Evolutionary conservation across 331 rosid genomes (phyloP), one percentile per base, ranked within the genome.

Genomic region (Pyracantha coccinea): DNA sequence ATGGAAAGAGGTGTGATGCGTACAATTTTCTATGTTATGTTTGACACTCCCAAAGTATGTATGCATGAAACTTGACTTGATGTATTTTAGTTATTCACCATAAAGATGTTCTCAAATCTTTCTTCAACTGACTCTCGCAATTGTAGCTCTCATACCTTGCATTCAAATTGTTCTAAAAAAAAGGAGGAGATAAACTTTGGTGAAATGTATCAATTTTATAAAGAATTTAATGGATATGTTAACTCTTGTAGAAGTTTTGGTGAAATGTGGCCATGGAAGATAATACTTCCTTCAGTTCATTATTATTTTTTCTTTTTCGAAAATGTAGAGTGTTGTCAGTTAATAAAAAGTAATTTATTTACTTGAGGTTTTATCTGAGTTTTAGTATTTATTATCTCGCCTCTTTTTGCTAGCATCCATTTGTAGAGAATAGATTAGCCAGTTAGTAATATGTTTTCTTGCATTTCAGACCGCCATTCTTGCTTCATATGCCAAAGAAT

Each of bases 401-500:
- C 32, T 24, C 38, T 28, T 28, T 62, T 25, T 62, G 68, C 21
- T 72, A 21, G 76, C 57, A 59, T 59, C 24, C 21, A 21, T 33
- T 4, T 23, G 58, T 32, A 58, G 3, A 72, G 21, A 8, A 12
- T 58, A 14, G 15, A 62, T 62, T 28, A 28, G 17, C 61, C 53
- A n/a, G 25, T 19, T 28, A 35, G 9, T 70, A 17, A 20, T 19
- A 71, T 32, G 21, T 4, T 23, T 66, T 25, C 15, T 72, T 41
- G 44, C 9, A 24, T 80, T 83, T 69, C 92, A 90, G 98, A 20
- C 35, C 83, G 84, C 77, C 98, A 92, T 82, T 75, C 33, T 74
- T 92, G 98, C 92, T 75, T 21, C 74, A 15, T 66, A 32, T 92
- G 98, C 85, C 8, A 7, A 8, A 92, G 68, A 83, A 6, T 65